Evolutionary conservation across 345 rosid species (phyloP), one percentile per base, ranked within the genome.

Genomic region (Bruguiera parviflora): DNA sequence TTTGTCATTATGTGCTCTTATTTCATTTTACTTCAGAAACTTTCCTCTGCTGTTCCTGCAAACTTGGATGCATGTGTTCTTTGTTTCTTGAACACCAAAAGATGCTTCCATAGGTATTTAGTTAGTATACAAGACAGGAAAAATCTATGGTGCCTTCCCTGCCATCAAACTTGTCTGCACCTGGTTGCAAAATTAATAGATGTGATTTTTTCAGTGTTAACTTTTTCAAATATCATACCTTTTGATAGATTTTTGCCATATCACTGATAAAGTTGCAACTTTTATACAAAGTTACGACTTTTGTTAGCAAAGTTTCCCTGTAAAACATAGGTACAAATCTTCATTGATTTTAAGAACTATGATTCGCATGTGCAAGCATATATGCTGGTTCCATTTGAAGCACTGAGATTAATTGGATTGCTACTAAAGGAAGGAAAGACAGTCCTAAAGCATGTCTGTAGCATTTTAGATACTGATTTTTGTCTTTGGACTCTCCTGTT

Each of bases 401-500:
- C 60, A 32, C 21, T n/a, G 27, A 19, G 33, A 43, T 31, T 18
- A 25, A 27, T 35, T 32, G 18, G 15, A 43, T 22, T 6, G 27
- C 18, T 15, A 24, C 10, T 55, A 22, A 22, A 65, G 31, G 49
- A 20, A 27, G 5, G 52, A 22, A 25, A 33, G 31, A 59, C 32
- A 24, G 62, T 49, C 7, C 43, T 46, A 5, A 61, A 55, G 58
- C 24, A 20, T 21, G 8, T 46, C 47, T 53, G 15, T 16, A 69
- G 61, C 28, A 57, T 55, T 60, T 46, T 2, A 6, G 27, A 63
- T 39, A 27, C 35, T 63, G 51, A 70, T 35, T 49, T 55, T 55
- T 63, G 64, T 60, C 58, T 25, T 51, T 57, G 16, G 27, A 28
- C 33, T 57, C 28, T 68, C 79, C 75, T 73, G 27, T 73, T 75